Conservation (phyloP, 2,329 filamentous ascomycete species). For the Zymoseptoria ardabiliae region DNA sequence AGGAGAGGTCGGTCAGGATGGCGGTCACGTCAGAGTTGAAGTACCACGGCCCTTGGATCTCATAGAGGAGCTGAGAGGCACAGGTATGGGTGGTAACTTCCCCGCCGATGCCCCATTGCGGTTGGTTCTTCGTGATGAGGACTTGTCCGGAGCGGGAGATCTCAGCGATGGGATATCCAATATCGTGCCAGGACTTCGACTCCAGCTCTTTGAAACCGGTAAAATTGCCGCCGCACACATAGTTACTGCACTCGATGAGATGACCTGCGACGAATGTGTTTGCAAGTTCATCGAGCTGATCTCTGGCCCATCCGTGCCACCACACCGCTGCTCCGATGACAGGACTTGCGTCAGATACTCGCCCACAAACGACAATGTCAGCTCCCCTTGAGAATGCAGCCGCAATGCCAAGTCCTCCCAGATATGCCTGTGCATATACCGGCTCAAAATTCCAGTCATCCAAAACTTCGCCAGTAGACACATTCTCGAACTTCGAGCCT, state of each 20-base stretch:
- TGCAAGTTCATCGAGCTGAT: conserved; percentile 34
- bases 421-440: conserved; percentile 33
- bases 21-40: conserved; percentile 53
- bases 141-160: conserved; percentile 31
- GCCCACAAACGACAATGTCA: conserved; percentile 40
- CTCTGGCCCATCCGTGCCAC: conserved; percentile 39
- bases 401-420: conserved; percentile 39
- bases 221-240: conserved; percentile 39
- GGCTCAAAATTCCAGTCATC: conserved; percentile 28
- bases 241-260: conserved; percentile 38
- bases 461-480: conserved; percentile 35
- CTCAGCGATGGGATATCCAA: conserved; percentile 33
- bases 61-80: conserved; percentile 47
- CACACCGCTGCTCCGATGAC: conserved; percentile 39
- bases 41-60: conserved; percentile 50
- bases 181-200: conserved; percentile 36
- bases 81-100: conserved; percentile 43
- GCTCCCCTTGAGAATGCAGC: conserved; percentile 35
- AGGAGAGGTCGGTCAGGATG: conserved; percentile 43
- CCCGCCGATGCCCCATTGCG: conserved; percentile 28
- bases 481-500: conserved; percentile 28
- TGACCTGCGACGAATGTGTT: conserved; percentile 38
- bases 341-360: conserved; percentile 39
- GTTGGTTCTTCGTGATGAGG: conserved; percentile 31
- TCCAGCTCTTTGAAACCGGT: conserved; percentile 36